Evolutionary conservation across 2,329 filamentous ascomycete genomes (phyloP).

Genomic region (Colletotrichum phormii): DNA sequence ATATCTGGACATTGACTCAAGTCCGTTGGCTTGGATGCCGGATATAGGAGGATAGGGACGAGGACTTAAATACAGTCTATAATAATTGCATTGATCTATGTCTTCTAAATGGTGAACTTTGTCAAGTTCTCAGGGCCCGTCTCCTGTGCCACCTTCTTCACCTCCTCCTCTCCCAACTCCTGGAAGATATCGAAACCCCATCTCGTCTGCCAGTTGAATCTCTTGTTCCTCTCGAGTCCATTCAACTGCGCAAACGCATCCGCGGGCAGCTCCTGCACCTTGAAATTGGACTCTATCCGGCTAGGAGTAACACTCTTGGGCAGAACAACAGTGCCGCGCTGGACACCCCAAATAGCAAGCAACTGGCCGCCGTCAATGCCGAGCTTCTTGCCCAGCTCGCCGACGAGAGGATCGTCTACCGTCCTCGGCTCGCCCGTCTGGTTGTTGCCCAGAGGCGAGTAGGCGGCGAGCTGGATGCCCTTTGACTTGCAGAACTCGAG

Average conservation of each 20-base stretch:
- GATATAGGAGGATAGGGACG: constrained; percentile 16
- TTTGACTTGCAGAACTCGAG: constrained; percentile 67
- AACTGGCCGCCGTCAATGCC: constrained; percentile 54
- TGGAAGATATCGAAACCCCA: constrained; percentile 60
- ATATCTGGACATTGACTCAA: constrained; percentile 34
- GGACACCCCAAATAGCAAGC: constrained; percentile 69
- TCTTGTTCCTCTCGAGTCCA: constrained; percentile 53
- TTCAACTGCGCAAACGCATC: constrained; percentile 51
- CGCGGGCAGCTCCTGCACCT: constrained; percentile 50
- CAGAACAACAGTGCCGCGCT: constrained; percentile 74
- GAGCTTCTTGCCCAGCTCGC: constrained; percentile 57
- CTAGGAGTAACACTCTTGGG: constrained; percentile 77
- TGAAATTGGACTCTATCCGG: constrained; percentile 74
- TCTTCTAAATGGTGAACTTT: constrained; percentile 45
- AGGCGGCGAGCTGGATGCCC: constrained; percentile 71
- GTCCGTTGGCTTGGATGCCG: constrained; percentile 34
- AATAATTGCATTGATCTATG: neutral
- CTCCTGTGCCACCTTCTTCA: constrained; percentile 47
- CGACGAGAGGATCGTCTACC: constrained; percentile 60
- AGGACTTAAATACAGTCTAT: neutral
- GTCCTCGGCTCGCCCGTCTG: constrained; percentile 54
- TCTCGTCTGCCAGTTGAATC: constrained; percentile 54
- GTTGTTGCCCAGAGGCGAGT: constrained; percentile 73
- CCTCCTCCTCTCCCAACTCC: constrained; percentile 51
- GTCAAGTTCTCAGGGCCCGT: constrained; percentile 49